Evolutionary conservation across 192 early-diverging fungal genomes (phyloP).

Genomic region (Backusella luteola): DNA sequence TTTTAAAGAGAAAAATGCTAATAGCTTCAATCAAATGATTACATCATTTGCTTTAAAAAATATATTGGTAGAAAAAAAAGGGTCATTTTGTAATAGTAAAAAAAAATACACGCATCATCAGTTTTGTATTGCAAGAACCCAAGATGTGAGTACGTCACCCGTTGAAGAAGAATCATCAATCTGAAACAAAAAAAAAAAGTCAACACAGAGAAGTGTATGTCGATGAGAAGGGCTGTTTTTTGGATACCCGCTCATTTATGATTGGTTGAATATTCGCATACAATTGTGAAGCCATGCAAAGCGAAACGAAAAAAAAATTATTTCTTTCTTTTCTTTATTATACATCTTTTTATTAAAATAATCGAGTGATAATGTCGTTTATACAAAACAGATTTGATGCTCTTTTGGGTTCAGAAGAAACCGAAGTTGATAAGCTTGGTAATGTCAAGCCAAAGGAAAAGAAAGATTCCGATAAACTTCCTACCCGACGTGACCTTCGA

Average conservation of each 20-base stretch:
- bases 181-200: too few species aligned
- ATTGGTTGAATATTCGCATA: neutral
- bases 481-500: slow-evolving; percentile 11
- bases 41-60: neutral
- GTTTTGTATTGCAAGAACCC: neutral
- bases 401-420: neutral
- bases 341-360: neutral
- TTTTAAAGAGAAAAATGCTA: neutral
- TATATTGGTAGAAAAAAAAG: too few species aligned
- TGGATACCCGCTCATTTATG: neutral
- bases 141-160: neutral
- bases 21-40: neutral
- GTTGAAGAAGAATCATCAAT: too few species aligned
- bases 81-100: too few species aligned
- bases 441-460: slow-evolving; percentile 8
- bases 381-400: slow-evolving; percentile 1
- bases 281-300: neutral
- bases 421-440: slow-evolving; percentile 11
- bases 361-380: neutral
- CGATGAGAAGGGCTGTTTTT: neutral
- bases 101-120: too few species aligned
- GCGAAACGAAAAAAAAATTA: neutral
- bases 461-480: neutral
- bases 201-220: neutral
- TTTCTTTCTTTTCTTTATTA: neutral